These are phyloP conservation scores for Vicia villosa DNA, from an alignment of 306 rosid genomes.

Conservation along the genomic window DNA sequence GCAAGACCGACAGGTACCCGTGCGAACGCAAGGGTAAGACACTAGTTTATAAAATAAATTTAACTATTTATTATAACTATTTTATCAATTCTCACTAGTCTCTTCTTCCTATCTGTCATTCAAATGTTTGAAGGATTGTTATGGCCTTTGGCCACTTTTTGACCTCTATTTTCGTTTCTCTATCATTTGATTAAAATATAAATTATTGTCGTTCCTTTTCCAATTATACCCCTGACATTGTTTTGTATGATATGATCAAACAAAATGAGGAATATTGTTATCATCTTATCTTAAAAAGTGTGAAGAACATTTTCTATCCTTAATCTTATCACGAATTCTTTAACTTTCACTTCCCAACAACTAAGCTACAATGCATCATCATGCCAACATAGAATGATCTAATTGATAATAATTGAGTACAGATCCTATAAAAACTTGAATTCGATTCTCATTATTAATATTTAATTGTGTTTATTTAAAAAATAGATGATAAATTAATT, in stretches of 20 bases:
- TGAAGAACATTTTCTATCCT: neutral
- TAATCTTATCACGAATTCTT: neutral
- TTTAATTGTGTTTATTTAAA: neutral
- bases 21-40: no score
- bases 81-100: no score
- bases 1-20: no score
- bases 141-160: no score
- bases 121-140: no score
- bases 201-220: neutral
- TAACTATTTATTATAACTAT: no score
- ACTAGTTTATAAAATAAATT: no score
- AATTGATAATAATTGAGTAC: neutral
- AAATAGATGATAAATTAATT: no score
- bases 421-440: neutral
- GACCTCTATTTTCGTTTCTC: no score
- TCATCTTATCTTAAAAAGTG: neutral
- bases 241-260: neutral
- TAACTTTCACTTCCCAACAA: neutral
- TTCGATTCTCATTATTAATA: neutral
- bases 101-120: no score
- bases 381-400: neutral
- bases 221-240: neutral
- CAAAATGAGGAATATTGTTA: neutral
- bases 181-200: neutral
- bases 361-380: neutral